Conservation (phyloP, 1,139 yeast genomes). For the Debaryomyces psychrophilus region DNA sequence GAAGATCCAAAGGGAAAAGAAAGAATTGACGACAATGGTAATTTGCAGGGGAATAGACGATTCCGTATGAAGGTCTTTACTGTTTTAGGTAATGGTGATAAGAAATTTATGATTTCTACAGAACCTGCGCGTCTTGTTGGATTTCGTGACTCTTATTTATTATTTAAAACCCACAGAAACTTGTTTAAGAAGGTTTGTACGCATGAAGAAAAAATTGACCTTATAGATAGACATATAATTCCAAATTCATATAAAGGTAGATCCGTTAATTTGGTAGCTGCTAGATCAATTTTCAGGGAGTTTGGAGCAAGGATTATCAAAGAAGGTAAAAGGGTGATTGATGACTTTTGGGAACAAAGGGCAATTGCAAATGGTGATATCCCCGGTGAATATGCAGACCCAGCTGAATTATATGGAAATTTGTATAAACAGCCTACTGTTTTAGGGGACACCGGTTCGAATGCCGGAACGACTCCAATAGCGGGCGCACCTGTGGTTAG, state of each 20-base stretch:
- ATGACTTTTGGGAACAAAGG: conserved; percentile 85
- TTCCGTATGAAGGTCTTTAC: conserved; percentile 84
- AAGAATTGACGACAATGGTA: conserved; percentile 72
- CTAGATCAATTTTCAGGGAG: conserved; percentile 85
- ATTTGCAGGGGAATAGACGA: conserved; percentile 72
- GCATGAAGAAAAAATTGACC: conserved; percentile 79
- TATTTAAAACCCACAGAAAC: conserved; percentile 81
- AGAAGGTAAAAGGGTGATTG: conserved; percentile 79
- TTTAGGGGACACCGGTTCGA: conserved; percentile 21
- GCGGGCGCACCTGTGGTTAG: conserved; percentile 45
- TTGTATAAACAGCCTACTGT: conserved; percentile 22
- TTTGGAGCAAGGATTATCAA: conserved; percentile 86
- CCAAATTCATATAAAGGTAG: conserved; percentile 93
- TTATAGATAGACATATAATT: conserved; percentile 78
- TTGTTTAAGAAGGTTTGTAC: conserved; percentile 75
- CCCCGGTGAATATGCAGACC: conserved; percentile 84
- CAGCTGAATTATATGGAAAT: conserved; percentile 49
- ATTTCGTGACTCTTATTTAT: conserved; percentile 86
- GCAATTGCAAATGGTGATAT: conserved; percentile 72
- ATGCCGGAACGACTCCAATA: conserved; percentile 35
- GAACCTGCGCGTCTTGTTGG: conserved; percentile 97
- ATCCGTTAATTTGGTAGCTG: conserved; percentile 86
- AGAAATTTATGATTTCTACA: conserved; percentile 86
- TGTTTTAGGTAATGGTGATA: conserved; percentile 69
- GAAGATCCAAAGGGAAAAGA: conserved; percentile 79